These are phyloP conservation scores for Pichia sp. DNA, from an alignment of 1,139 yeast genomes.

Conservation along the genomic window DNA sequence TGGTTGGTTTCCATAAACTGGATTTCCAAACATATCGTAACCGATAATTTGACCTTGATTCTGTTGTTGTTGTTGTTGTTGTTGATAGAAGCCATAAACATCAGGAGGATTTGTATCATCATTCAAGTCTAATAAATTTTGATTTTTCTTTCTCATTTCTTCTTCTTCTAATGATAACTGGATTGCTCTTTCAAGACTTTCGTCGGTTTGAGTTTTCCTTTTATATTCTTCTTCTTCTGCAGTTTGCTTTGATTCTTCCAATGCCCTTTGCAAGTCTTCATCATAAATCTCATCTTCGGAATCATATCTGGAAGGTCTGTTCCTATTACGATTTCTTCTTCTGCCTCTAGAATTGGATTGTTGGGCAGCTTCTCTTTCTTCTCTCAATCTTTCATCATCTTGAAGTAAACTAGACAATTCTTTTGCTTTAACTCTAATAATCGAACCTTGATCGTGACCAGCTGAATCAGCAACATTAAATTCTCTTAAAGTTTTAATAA, in stretches of 20 bases:
- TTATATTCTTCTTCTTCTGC: slow-evolving; percentile 80
- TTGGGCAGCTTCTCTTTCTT: slow-evolving; percentile 54
- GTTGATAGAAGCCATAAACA: slow-evolving; percentile 26
- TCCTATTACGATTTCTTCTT: slow-evolving; percentile 19
- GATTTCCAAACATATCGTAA: slow-evolving; percentile 76
- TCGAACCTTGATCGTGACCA: slow-evolving; percentile 83
- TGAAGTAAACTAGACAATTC: slow-evolving; percentile 72
- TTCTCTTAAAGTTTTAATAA: slow-evolving; percentile 86
- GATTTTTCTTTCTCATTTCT: slow-evolving; percentile 54
- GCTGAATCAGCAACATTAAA: slow-evolving; percentile 77
- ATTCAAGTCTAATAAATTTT: slow-evolving; percentile 50
- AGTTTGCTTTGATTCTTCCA: slow-evolving; percentile 74
- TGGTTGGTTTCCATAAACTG: slow-evolving; percentile 44
- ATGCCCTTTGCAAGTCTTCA: slow-evolving; percentile 75
- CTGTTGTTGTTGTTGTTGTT: slow-evolving; percentile 25
- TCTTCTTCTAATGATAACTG: slow-evolving; percentile 85
- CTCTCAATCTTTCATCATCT: slow-evolving; percentile 77
- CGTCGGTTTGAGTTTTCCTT: slow-evolving; percentile 50
- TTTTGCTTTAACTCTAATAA: slow-evolving; percentile 85
- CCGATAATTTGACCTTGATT: slow-evolving; percentile 28
- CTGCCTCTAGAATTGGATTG: slow-evolving; percentile 30
- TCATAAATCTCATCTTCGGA: slow-evolving; percentile 47
- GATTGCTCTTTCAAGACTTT: slow-evolving; percentile 74
- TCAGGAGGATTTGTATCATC: slow-evolving; percentile 34
- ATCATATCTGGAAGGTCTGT: not conserved